Base-by-base conservation (phyloP, 331 rosid species). In the Phaseolus coccineus region DNA sequence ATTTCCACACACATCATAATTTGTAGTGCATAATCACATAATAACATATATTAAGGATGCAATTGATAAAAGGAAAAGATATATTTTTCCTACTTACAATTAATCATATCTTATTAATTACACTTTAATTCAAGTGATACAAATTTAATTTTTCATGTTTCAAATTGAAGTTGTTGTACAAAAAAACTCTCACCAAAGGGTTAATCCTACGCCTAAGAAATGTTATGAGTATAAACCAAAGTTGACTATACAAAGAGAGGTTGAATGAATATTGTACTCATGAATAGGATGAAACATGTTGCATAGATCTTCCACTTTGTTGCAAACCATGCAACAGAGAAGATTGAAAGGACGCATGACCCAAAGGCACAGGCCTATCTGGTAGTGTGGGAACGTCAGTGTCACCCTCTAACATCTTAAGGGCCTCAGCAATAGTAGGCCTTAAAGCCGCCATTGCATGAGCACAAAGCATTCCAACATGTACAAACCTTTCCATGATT, bases 331-430 rank as follows among this genome's bases (percentile, higher is more conserved):
- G 61, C 47, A 79, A 52, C 68, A 86, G 69, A 46, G 91, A 86
- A 77, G 93, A 77, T 71, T 84, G 88, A 79, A 77, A 88, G 0
- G 97, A 90, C 58, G 88, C 94, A 68, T 88, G 94, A 47, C 91
- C 85, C 12, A 90, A 86, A 15, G 98, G 96, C 57, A 94, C 80
- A 28, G 98, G 97, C 73, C 98, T 86, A 19, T 90, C 93, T 12
- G 93, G 94, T 53, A 94, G 58, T 13, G 65, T 74, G 3, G 97
- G 98, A 84, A 92, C 91, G 33, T 94, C 97, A 83, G 86, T 90
- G n/a, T 94, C 97, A 72, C 98, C 98, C 52, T 94, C 98, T 61
- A 94, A 77, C 97, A 92, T 94, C 89, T 82, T 92, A 15, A 92
- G 64, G 0, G 96, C 98, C 58, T 92, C 98, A 48, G 88, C 82